These are phyloP conservation scores for Ephemerocybe angulata DNA, from an alignment of 768 basidiomycete species.

Conservation along the genomic window DNA sequence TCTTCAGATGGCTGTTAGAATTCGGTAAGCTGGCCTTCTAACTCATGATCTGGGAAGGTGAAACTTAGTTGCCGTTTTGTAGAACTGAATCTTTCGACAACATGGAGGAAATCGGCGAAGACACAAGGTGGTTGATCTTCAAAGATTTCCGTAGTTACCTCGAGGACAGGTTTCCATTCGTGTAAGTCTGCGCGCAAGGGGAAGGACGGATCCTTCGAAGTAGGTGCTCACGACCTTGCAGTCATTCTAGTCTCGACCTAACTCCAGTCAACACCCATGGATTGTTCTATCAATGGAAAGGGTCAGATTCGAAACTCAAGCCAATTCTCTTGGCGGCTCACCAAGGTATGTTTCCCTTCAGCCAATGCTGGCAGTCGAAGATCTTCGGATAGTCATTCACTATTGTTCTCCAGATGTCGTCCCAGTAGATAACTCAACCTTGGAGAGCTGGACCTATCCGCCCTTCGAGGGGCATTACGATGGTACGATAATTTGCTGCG, in stretches of 20 bases:
- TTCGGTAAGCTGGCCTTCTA: not conserved
- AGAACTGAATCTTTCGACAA: constrained; percentile 23
- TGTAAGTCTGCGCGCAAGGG: constrained; percentile 16
- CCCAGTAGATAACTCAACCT: constrained; percentile 18
- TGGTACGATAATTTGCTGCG: not conserved
- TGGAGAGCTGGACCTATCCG: constrained; percentile 27
- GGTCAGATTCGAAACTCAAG: constrained; percentile 15
- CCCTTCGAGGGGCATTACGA: constrained; percentile 24
- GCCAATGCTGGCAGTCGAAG: constrained; percentile 1
- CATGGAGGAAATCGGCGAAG: constrained; percentile 25
- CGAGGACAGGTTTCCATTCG: constrained; percentile 22
- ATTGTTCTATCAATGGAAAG: constrained; percentile 10
- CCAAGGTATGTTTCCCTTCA: constrained; percentile 25
- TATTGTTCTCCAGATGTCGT: constrained; percentile 2
- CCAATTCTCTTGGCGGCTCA: constrained; percentile 30
- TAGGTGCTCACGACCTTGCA: constrained; percentile 4
- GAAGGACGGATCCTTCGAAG: not conserved
- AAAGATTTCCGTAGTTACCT: constrained; percentile 24
- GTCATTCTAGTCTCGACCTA: constrained; percentile 18
- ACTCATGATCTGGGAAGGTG: not conserved
- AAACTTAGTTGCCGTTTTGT: not conserved
- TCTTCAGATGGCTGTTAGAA: not conserved
- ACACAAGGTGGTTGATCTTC: constrained; percentile 26
- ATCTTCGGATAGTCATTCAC: not conserved
- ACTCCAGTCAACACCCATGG: constrained; percentile 5